Conservation (phyloP, 441 rosid genomes). For the Flueggea neowawraea region DNA sequence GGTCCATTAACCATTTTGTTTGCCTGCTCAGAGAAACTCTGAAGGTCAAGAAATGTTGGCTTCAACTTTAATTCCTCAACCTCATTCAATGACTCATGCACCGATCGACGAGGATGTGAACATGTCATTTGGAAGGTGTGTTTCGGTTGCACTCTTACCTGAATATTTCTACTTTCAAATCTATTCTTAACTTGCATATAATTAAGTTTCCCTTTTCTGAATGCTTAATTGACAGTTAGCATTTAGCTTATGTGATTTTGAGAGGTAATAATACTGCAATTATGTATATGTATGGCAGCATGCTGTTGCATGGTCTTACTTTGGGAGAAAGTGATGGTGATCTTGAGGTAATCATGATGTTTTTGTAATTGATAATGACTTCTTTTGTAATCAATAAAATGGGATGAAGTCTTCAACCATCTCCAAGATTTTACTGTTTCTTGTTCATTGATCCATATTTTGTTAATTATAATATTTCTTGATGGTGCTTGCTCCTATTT, state of each 20-base stretch:
- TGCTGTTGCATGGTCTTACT: slow-evolving; percentile 88
- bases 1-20: slow-evolving; percentile 5
- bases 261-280: slow-evolving; percentile 11
- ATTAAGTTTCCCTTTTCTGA: slow-evolving; percentile 1
- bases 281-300: slow-evolving; percentile 48
- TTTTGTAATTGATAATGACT: background rate
- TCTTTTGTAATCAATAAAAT: background rate
- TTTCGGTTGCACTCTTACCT: slow-evolving; percentile 7
- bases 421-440: too few relatives aligned
- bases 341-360: slow-evolving; percentile 67
- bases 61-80: slow-evolving; percentile 92
- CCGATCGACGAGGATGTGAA: slow-evolving; percentile 86
- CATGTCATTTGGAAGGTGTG: slow-evolving; percentile 98
- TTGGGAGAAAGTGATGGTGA: slow-evolving; percentile 85
- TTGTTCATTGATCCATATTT: too few relatives aligned
- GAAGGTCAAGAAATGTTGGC: slow-evolving; percentile 95
- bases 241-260: background rate
- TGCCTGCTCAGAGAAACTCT: slow-evolving; percentile 51
- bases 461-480: slow-evolving; percentile 12
- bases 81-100: slow-evolving; percentile 54
- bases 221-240: background rate
- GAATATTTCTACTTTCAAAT: slow-evolving; percentile 1
- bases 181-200: background rate
- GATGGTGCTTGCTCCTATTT: slow-evolving; percentile 12
- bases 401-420: background rate